These are phyloP conservation scores for Sclerotinia sclerotiorum DNA, from an alignment of 2,329 filamentous ascomycete genomes.

Conservation along the genomic window DNA sequence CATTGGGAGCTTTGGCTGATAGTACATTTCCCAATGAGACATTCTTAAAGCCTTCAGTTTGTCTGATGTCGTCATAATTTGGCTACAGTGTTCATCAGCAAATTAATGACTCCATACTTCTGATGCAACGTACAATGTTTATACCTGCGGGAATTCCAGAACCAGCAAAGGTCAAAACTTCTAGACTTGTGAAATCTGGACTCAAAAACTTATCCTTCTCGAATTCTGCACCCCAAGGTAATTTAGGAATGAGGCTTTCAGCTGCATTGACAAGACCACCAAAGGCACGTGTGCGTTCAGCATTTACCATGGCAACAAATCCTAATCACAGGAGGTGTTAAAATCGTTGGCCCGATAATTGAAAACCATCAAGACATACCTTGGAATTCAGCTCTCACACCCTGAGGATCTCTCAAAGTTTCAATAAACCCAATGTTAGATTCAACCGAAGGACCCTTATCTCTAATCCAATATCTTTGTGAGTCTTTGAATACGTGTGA, in stretches of 20 bases:
- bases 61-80: conserved; percentile 75
- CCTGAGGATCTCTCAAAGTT: conserved; percentile 80
- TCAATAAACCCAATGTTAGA: conserved; percentile 83
- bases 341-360: background rate
- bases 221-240: conserved; percentile 86
- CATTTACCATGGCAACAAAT: conserved; percentile 81
- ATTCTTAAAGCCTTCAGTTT: conserved; percentile 87
- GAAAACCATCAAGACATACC: conserved; percentile 45
- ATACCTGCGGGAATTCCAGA: conserved; percentile 65
- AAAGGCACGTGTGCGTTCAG: conserved; percentile 87
- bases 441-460: conserved; percentile 78
- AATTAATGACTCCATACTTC: background rate
- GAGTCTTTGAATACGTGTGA: conserved; percentile 77
- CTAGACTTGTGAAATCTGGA: conserved; percentile 92
- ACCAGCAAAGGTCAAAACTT: conserved; percentile 79
- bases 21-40: conserved; percentile 92
- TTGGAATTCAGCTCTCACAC: conserved; percentile 81
- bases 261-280: conserved; percentile 80
- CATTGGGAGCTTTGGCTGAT: conserved; percentile 85
- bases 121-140: conserved; percentile 48
- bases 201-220: conserved; percentile 96
- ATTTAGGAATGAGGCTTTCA: conserved; percentile 77
- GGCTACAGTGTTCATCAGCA: conserved; percentile 41
- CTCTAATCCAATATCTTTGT: conserved; percentile 78
- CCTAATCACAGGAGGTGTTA: conserved; percentile 25